Percentiles rank a stretch among this genome's conserved stretches.
These are phyloP conservation scores for Boletus vinaceobasis DNA, from an alignment of 768 basidiomycete species.

Conservation along the genomic window DNA sequence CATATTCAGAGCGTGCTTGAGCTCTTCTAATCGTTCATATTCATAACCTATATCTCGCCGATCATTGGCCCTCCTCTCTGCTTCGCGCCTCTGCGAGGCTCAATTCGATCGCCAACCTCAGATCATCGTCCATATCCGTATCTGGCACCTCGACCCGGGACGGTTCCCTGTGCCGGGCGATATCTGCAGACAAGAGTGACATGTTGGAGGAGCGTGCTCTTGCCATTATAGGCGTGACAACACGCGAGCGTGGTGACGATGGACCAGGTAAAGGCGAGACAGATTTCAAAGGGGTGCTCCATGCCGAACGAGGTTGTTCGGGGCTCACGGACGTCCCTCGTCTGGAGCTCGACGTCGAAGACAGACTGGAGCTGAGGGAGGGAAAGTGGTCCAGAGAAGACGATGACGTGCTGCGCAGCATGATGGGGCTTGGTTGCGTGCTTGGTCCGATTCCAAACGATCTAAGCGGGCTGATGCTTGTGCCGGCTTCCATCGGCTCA, in stretches of 20 bases:
- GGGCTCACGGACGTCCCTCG: constrained; percentile 15
- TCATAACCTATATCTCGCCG: background rate
- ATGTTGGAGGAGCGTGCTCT: constrained; percentile 6
- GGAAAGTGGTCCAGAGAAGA: constrained; percentile 34
- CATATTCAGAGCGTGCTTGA: background rate
- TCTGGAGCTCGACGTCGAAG: constrained; percentile 22
- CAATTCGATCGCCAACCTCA: constrained; percentile 62
- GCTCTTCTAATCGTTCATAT: background rate
- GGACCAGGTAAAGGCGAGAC: constrained; percentile 9
- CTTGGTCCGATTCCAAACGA: constrained; percentile 6
- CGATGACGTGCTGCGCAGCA: constrained; percentile 11
- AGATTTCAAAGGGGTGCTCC: constrained; percentile 38
- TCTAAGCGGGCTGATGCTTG: constrained; percentile 29
- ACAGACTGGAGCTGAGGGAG: constrained; percentile 30
- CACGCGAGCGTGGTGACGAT: constrained; percentile 18
- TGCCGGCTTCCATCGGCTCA: constrained; percentile 57
- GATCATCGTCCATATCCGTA: constrained; percentile 55
- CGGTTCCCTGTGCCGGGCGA: background rate
- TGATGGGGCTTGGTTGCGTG: constrained; percentile 8
- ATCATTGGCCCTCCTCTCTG: constrained; percentile 9
- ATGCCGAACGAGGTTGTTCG: constrained; percentile 31
- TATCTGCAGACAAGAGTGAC: constrained; percentile 15
- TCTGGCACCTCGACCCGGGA: background rate
- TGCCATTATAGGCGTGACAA: constrained; percentile 7
- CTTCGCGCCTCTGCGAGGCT: constrained; percentile 56